phyloP scores from a whole-genome alignment of 352 stramenopile species.

The Pythium scleroteichum region DNA sequence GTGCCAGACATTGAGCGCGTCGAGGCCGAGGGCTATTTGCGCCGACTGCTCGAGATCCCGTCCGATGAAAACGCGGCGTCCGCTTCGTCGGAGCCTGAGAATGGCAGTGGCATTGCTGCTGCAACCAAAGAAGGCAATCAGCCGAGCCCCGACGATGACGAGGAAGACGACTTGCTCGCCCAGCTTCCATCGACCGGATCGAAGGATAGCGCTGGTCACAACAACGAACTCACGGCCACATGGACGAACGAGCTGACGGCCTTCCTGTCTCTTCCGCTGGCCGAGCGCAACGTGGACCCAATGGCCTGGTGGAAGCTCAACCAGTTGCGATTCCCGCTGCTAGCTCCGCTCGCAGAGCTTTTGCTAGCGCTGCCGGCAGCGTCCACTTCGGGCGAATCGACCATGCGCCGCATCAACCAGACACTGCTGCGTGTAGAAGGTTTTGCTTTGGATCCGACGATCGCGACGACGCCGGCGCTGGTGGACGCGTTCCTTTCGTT shows the following conservation, averaged over 20 bases:
- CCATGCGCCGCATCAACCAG: conserved; percentile 45
- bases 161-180: conserved; percentile 75
- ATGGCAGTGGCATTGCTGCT: neutral
- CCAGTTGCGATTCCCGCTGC: conserved; percentile 74
- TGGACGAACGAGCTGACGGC: conserved; percentile 79
- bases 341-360: conserved; percentile 76
- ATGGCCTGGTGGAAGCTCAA: conserved; percentile 80
- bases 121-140: neutral
- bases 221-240: conserved; percentile 51
- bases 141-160: conserved; percentile 41
- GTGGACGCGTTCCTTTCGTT: conserved; percentile 80
- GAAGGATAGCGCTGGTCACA: conserved; percentile 40
- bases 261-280: conserved; percentile 71
- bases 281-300: conserved; percentile 73
- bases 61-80: conserved; percentile 26
- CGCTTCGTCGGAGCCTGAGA: neutral
- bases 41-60: conserved; percentile 52
- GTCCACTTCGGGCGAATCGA: conserved; percentile 57
- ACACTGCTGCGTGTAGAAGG: conserved; percentile 66
- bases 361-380: conserved; percentile 67
- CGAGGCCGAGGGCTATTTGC: conserved; percentile 55
- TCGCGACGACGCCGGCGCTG: conserved; percentile 52
- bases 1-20: conserved; percentile 52
- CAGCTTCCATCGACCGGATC: conserved; percentile 62
- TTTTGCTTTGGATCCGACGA: conserved; percentile 34